Evolutionary conservation across 2,329 filamentous ascomycete species (phyloP).

Genomic region (Neurospora sp.): DNA sequence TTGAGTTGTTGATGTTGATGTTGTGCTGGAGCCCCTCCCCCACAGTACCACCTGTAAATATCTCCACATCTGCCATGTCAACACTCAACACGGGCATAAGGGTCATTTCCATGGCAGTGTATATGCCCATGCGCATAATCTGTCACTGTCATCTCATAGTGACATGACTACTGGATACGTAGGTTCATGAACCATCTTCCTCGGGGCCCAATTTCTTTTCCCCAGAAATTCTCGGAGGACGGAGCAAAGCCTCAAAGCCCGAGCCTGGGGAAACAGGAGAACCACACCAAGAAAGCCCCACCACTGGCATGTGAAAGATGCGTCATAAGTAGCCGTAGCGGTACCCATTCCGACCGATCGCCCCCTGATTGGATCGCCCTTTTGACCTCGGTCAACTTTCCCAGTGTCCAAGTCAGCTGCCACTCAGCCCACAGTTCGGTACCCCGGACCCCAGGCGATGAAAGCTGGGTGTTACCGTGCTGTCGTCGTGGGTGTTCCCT

Average conservation of each 20-base stretch:
- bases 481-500: background rate
- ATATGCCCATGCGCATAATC: background rate
- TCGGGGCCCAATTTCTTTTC: background rate
- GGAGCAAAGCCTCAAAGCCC: background rate
- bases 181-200: background rate
- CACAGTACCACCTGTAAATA: background rate
- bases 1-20: background rate
- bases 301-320: constrained; percentile 8
- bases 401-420: background rate
- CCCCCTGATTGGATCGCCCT: constrained; percentile 3
- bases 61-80: background rate
- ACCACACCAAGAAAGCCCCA: background rate
- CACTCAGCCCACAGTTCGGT: background rate
- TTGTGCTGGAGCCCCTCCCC: background rate
- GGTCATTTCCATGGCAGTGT: background rate
- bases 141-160: background rate
- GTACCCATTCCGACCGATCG: background rate
- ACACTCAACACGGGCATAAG: background rate
- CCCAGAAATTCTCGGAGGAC: background rate
- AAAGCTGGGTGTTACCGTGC: background rate
- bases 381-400: constrained; percentile 6
- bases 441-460: background rate
- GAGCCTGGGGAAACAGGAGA: background rate
- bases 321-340: constrained; percentile 2
- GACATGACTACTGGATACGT: background rate